Conservation (phyloP, 495 filamentous ascomycete genomes). For the Penicillium mononematosum region DNA sequence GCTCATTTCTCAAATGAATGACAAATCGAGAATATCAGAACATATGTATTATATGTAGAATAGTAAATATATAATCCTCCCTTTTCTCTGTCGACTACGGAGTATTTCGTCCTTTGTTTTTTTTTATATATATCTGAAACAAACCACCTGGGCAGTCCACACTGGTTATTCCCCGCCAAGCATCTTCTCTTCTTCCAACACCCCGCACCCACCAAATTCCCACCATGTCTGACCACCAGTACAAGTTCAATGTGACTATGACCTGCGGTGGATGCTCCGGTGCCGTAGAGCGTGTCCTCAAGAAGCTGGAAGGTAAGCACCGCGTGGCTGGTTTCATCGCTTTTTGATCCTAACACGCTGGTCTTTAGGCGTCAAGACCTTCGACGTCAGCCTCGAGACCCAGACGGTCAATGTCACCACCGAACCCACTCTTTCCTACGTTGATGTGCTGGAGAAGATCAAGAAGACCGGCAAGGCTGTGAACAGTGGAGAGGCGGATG, state of each 20-base stretch:
- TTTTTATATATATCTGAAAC: not conserved
- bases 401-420: constrained; percentile 76
- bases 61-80: not conserved
- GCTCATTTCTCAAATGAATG: constrained; percentile 13
- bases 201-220: constrained; percentile 6
- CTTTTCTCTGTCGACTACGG: not conserved
- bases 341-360: not conserved
- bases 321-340: constrained; percentile 2
- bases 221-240: constrained; percentile 60
- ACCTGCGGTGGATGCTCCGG: constrained; percentile 69
- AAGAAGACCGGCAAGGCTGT: constrained; percentile 95
- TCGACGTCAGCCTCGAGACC: constrained; percentile 79
- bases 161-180: constrained; percentile 5
- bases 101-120: too few relatives aligned
- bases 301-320: constrained; percentile 78
- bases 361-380: constrained; percentile 75
- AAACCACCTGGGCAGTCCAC: not conserved
- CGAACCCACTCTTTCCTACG: constrained; percentile 63
- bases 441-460: constrained; percentile 81
- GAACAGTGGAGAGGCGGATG: constrained; percentile 66
- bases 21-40: constrained; percentile 47
- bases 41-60: not conserved
- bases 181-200: constrained; percentile 1
- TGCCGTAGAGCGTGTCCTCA: constrained; percentile 87
- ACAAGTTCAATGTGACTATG: constrained; percentile 71